These are phyloP conservation scores for Curvularia sp. DNA, from an alignment of 2,329 filamentous ascomycete species.

Conservation along the genomic window DNA sequence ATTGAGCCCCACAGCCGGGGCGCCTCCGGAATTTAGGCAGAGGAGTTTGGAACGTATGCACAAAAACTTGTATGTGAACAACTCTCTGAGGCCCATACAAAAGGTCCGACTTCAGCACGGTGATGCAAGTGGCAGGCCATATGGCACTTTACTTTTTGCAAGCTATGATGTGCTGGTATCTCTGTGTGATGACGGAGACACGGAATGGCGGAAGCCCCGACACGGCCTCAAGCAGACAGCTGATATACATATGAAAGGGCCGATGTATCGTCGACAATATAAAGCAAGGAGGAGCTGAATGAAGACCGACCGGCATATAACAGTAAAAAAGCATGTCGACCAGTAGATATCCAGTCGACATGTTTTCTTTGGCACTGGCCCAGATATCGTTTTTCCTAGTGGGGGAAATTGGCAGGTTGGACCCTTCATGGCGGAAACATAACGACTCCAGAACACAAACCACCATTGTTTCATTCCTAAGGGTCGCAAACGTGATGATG, in stretches of 20 bases:
- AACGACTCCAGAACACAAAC: not conserved
- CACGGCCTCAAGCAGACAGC: not conserved
- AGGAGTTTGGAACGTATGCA: not conserved
- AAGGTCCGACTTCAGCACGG: not conserved
- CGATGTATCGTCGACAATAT: not conserved
- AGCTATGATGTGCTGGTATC: not conserved
- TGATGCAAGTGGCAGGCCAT: not conserved
- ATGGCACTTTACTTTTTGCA: not conserved
- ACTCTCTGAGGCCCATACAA: not conserved
- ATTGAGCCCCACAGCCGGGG: constrained; percentile 2
- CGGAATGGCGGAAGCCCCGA: not conserved
- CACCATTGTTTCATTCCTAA: constrained; percentile 9
- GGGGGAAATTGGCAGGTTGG: not conserved
- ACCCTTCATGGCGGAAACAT: constrained; percentile 4
- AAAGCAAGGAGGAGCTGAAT: not conserved
- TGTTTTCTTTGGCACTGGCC: not conserved
- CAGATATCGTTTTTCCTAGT: not conserved
- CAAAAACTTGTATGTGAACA: not conserved
- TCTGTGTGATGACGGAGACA: not conserved
- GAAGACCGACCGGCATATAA: not conserved
- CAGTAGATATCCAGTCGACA: not conserved
- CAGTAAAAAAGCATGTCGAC: not conserved
- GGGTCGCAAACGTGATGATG: not conserved
- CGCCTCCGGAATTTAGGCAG: not conserved
- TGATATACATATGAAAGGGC: not conserved